These are phyloP conservation scores for Fraxinus latifolia DNA, from an alignment of 305 asterid genomes.

Conservation along the genomic window DNA sequence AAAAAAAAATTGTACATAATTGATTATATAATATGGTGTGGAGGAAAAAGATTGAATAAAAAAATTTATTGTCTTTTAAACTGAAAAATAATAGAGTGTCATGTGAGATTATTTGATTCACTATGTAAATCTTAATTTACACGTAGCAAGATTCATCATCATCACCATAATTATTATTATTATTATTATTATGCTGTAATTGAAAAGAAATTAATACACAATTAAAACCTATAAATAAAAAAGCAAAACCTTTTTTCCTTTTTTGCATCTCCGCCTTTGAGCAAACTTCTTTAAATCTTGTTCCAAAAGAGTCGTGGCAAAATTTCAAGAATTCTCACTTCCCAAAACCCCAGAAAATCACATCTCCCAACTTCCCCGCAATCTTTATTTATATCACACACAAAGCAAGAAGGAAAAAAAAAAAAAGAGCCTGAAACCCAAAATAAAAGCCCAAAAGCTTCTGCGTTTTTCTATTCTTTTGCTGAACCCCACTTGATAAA, in stretches of 20 bases:
- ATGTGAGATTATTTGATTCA: no score
- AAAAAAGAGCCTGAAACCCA: background rate
- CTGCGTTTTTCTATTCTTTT: constrained; percentile 27
- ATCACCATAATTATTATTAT: no score
- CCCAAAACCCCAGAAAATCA: constrained; percentile 29
- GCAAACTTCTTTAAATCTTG: background rate
- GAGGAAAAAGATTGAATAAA: no score
- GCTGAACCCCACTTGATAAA: constrained; percentile 47
- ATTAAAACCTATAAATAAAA: constrained; percentile 1
- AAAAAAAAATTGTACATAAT: no score
- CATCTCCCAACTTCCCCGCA: constrained; percentile 27
- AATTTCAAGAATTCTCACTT: constrained; percentile 36
- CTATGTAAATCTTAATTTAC: no score
- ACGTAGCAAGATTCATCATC: background rate
- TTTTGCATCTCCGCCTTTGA: background rate
- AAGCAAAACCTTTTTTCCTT: background rate
- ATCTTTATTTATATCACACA: background rate
- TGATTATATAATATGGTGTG: no score
- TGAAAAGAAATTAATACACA: background rate
- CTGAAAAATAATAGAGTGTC: no score
- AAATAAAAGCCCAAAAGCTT: constrained; percentile 33
- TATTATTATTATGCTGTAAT: background rate
- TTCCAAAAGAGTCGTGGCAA: constrained; percentile 31
- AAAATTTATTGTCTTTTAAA: no score
- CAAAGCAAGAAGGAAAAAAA: background rate